phyloP scores from a whole-genome alignment of 352 stramenopile genomes.

The Phytophthora nicotianae region DNA sequence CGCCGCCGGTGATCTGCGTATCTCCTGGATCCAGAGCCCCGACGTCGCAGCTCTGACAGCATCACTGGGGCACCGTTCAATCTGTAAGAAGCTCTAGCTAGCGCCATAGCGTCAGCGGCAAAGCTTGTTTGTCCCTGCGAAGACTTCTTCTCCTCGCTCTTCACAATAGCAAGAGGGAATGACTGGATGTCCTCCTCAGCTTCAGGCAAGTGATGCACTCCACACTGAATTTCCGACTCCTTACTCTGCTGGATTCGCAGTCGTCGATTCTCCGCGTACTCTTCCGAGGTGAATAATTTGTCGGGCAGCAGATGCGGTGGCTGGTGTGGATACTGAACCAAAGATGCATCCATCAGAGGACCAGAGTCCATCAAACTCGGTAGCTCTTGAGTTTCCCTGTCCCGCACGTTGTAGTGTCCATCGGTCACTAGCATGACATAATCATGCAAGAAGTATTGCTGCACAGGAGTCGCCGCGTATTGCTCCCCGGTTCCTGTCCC shows the following conservation, averaged over 20 bases:
- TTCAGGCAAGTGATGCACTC: conserved; percentile 54
- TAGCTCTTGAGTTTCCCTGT: conserved; percentile 86
- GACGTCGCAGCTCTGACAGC: conserved; percentile 66
- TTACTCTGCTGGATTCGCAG: conserved; percentile 67
- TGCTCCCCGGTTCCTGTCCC: conserved; percentile 72
- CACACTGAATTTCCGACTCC: conserved; percentile 72
- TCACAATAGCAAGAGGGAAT: conserved; percentile 59
- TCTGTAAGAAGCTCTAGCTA: conserved; percentile 61
- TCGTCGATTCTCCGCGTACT: conserved; percentile 70
- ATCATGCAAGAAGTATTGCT: conserved; percentile 92
- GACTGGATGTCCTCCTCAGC: conserved; percentile 47
- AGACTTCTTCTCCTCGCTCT: conserved; percentile 14
- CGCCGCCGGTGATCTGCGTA: conserved; percentile 30
- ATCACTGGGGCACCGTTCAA: conserved; percentile 76
- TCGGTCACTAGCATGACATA: conserved; percentile 91
- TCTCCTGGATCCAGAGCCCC: conserved; percentile 30
- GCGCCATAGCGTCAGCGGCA: conserved; percentile 25
- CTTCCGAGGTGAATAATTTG: conserved; percentile 35
- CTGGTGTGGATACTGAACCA: conserved; percentile 75
- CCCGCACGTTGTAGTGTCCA: conserved; percentile 86
- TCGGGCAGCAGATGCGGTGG: conserved; percentile 65
- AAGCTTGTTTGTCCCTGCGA: conserved; percentile 8
- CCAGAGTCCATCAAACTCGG: conserved; percentile 87
- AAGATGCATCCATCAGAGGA: conserved; percentile 76
- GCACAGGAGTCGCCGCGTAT: conserved; percentile 62